Evolutionary conservation across 768 basidiomycete genomes (phyloP).

Genomic region (Leccinum barrowsii): DNA sequence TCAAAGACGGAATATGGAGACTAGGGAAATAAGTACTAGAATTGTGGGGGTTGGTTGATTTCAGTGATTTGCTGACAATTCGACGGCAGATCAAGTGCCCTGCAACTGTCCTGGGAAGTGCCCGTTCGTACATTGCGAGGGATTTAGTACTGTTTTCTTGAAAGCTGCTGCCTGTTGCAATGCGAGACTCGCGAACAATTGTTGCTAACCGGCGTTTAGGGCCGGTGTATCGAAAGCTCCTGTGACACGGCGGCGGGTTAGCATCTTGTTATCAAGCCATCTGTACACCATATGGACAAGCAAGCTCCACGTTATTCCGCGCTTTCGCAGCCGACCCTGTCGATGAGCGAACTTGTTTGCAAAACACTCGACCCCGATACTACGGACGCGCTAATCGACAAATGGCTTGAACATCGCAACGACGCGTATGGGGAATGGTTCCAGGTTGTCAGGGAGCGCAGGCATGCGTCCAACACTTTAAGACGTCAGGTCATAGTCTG

Average conservation of each 20-base stretch:
- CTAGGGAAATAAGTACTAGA: constrained; percentile 29
- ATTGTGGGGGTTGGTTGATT: neutral
- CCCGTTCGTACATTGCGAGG: constrained; percentile 3
- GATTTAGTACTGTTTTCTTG: neutral
- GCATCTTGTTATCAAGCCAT: constrained; percentile 12
- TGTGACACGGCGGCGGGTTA: neutral
- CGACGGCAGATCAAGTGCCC: constrained; percentile 7
- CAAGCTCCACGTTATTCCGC: constrained; percentile 50
- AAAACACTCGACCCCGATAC: constrained; percentile 74
- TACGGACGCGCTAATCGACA: constrained; percentile 77
- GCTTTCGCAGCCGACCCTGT: constrained; percentile 60
- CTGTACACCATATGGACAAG: constrained; percentile 18
- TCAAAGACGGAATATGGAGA: constrained; percentile 71
- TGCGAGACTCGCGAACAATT: no score
- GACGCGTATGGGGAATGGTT: constrained; percentile 81
- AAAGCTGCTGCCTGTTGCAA: neutral
- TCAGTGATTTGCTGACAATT: neutral
- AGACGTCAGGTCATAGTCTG: constrained; percentile 49
- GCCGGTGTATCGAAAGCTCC: constrained; percentile 18
- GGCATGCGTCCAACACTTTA: constrained; percentile 49
- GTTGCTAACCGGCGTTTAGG: constrained; percentile 19
- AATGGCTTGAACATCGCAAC: constrained; percentile 77
- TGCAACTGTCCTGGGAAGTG: constrained; percentile 8
- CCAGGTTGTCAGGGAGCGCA: constrained; percentile 61
- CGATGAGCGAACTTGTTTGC: constrained; percentile 76